A percentile compares a stretch with the other conserved stretches of the same genome.
Evolutionary conservation across 306 rosid species (phyloP).

Genomic region (Benincasa hispida): DNA sequence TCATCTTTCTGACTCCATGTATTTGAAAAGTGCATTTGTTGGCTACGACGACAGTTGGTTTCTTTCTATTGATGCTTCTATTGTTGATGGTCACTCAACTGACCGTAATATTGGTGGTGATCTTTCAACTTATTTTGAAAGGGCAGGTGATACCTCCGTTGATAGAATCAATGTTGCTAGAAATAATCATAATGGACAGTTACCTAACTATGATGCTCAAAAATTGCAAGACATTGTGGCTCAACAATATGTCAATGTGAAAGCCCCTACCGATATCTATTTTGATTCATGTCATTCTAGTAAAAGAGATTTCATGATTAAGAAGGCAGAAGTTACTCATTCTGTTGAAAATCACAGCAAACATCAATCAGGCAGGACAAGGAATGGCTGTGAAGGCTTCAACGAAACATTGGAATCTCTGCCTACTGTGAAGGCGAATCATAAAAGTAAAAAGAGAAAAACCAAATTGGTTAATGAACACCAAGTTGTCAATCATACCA

Average conservation of each 20-base stretch:
- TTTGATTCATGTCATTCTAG: constrained; percentile 1
- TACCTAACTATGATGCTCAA: not conserved
- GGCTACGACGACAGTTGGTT: constrained; percentile 16
- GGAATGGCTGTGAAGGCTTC: not conserved
- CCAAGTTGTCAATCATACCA: not conserved
- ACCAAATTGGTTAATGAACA: not conserved
- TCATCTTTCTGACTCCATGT: constrained; percentile 27
- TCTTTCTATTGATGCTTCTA: constrained; percentile 25
- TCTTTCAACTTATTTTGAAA: constrained; percentile 5
- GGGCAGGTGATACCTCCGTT: not conserved
- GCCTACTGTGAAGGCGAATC: constrained; percentile 4
- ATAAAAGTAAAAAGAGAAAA: not conserved
- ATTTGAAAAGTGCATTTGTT: constrained; percentile 18
- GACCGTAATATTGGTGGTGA: constrained; percentile 6
- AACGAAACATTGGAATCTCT: not conserved
- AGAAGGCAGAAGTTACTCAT: constrained; percentile 3
- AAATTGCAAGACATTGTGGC: not conserved
- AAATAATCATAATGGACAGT: not conserved
- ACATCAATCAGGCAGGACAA: not conserved
- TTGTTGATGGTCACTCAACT: not conserved
- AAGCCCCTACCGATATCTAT: not conserved
- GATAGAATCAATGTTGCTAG: constrained; percentile 1
- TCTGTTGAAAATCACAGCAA: not conserved
- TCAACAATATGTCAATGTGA: constrained; percentile 1
- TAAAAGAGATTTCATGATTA: not conserved